Conservation (phyloP, 2,329 filamentous ascomycete species). For the Sporothrix dimorphospora region DNA sequence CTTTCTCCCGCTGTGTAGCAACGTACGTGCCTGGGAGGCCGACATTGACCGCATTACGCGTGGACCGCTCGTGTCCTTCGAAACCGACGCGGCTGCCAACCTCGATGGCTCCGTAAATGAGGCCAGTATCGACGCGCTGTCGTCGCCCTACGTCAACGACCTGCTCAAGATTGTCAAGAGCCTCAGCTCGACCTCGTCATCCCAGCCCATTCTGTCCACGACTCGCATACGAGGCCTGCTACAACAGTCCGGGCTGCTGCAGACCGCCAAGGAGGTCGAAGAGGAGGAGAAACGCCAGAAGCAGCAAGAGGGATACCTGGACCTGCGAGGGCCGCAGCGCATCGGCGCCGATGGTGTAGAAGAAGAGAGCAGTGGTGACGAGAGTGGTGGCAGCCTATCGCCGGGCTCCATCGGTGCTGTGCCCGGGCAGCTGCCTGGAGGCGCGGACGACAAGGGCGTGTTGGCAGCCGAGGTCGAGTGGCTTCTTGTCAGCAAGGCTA, state of each 20-base stretch:
- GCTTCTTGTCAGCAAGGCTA: constrained; percentile 87
- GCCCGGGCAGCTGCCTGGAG: background rate
- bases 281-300: constrained; percentile 15
- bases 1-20: constrained; percentile 25
- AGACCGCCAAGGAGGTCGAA: constrained; percentile 37
- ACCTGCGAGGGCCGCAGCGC: background rate
- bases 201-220: constrained; percentile 63
- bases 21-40: constrained; percentile 40
- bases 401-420: background rate
- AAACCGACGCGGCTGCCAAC: constrained; percentile 23
- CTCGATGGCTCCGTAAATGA: constrained; percentile 24
- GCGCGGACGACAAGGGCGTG: constrained; percentile 43
- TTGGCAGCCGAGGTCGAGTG: constrained; percentile 85
- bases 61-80: constrained; percentile 45
- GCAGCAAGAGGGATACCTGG: constrained; percentile 19
- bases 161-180: constrained; percentile 70
- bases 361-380: constrained; percentile 2
- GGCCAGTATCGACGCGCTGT: constrained; percentile 47
- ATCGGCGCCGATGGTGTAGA: constrained; percentile 33
- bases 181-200: constrained; percentile 70
- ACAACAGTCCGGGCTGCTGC: constrained; percentile 61
- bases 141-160: constrained; percentile 60
- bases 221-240: constrained; percentile 65
- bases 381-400: constrained; percentile 20
- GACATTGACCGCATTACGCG: constrained; percentile 67